phyloP scores from a whole-genome alignment of 208 protist species.

The Crithidia expoeki region DNA sequence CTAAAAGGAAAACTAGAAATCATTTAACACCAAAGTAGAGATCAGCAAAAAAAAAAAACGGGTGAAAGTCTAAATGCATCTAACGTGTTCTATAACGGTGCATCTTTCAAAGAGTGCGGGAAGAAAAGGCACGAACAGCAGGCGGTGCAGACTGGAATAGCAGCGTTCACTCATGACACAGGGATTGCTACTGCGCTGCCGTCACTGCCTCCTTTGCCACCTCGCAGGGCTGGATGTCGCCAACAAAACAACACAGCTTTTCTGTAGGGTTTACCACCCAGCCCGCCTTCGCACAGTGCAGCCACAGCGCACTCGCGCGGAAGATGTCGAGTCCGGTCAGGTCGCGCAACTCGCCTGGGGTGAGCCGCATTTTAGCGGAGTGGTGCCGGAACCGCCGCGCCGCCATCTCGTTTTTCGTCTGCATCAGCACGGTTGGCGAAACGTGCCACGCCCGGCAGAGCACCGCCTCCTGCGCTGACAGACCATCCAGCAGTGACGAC shows the following conservation, averaged over 20 bases:
- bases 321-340: constrained; percentile 80
- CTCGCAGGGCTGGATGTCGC: neutral
- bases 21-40: neutral
- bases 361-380: constrained; percentile 37
- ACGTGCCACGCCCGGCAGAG: constrained; percentile 66
- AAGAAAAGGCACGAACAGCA: neutral
- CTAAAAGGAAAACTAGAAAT: neutral
- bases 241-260: constrained; percentile 48
- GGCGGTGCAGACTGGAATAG: too few species aligned
- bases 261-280: constrained; percentile 39
- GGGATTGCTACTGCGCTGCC: neutral
- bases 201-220: neutral
- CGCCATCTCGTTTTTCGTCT: constrained; percentile 41
- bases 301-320: constrained; percentile 74
- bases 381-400: constrained; percentile 22
- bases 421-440: constrained; percentile 38
- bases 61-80: neutral
- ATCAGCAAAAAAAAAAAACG: constrained; percentile 24
- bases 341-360: constrained; percentile 64
- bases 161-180: too few species aligned
- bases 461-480: constrained; percentile 22
- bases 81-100: neutral
- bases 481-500: neutral
- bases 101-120: neutral
- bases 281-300: constrained; percentile 39